Evolutionary conservation across 2,329 filamentous ascomycete species (phyloP), one percentile per base, ranked within the genome.

Genomic region (Trichophyton equinum): DNA sequence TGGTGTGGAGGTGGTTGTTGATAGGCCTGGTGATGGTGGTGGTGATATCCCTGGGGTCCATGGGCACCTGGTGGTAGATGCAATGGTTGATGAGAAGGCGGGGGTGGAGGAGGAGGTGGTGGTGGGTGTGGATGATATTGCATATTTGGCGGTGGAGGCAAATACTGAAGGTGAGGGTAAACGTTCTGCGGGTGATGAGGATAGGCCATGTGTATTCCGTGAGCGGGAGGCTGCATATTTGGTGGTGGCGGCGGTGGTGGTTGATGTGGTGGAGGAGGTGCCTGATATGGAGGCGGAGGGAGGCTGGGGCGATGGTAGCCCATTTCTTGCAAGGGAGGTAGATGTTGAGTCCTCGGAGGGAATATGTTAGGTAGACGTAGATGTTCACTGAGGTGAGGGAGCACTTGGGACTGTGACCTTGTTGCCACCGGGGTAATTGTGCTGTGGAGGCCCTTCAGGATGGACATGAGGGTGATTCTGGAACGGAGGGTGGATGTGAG

Each of bases 321-420:
- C 4, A 73, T 72, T 11, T 72, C 71, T n/a, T 70, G 71, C 5
- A 72, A 73, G 18, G 73, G 72, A 13, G 74, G 74, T 8, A 76
- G 71, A 59, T 74, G 73, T n/a, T 71, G 73, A 18, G 69, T 62
- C 1, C 66, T 18, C 20, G 25, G 64, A 6, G 69, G 66, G 61
- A 75, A 75, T 13, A 72, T 71, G 60, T 75, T 72, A 9, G 74
- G 74, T 27, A 75, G 65, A 57, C 69, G 68, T 51, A 72, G 64
- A 58, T 70, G 69, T 30, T 71, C 69, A 55, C 66, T 67, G 38
- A 71, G 66, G 44, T 68, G 66, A 30, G 68, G 68, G n/a, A 70
- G 68, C 40, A n/a, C 58, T 25, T 59, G 46, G 38, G 59, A 58
- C n/a, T 56, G 63, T 20, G 57, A 59, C 46, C 57, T 15, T 2